Evolutionary conservation across 2,329 filamentous ascomycete species (phyloP).

Genomic region (Daldinia sp.): DNA sequence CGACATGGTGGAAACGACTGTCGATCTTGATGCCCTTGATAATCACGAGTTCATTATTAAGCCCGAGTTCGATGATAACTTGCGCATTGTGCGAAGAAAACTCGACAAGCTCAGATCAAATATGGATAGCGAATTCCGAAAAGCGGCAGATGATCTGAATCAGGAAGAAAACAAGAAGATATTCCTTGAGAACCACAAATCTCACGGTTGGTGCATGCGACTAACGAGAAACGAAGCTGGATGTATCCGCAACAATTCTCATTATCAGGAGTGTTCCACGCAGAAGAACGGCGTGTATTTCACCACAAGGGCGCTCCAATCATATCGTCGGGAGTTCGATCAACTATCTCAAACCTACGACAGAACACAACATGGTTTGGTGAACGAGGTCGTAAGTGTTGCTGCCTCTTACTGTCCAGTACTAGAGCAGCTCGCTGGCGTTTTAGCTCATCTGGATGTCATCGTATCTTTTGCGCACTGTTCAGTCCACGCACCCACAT

Average conservation of each 20-base stretch:
- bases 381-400: conserved; percentile 90
- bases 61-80: conserved; percentile 90
- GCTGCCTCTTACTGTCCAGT: conserved; percentile 95
- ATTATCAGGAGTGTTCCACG: conserved; percentile 94
- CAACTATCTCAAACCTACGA: conserved; percentile 95
- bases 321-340: conserved; percentile 87
- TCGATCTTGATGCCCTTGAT: conserved; percentile 93
- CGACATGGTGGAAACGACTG: conserved; percentile 98
- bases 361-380: conserved; percentile 88
- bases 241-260: conserved; percentile 89
- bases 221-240: conserved; percentile 90
- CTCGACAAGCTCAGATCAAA: conserved; percentile 83
- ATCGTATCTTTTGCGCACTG: conserved; percentile 93
- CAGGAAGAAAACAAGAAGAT: conserved; percentile 99
- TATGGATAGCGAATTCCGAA: conserved; percentile 83
- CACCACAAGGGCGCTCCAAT: conserved; percentile 83
- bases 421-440: conserved; percentile 84
- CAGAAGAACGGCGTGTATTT: conserved; percentile 99
- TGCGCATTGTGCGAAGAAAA: conserved; percentile 89
- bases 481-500: conserved; percentile 88
- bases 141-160: conserved; percentile 80
- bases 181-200: conserved; percentile 94
- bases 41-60: conserved; percentile 99
- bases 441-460: conserved; percentile 93
- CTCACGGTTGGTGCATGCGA: conserved; percentile 96